Evolutionary conservation across 2,329 filamentous ascomycete genomes (phyloP), one percentile per base, ranked within the genome.

Genomic region (Aspergillus pseudoterreus): DNA sequence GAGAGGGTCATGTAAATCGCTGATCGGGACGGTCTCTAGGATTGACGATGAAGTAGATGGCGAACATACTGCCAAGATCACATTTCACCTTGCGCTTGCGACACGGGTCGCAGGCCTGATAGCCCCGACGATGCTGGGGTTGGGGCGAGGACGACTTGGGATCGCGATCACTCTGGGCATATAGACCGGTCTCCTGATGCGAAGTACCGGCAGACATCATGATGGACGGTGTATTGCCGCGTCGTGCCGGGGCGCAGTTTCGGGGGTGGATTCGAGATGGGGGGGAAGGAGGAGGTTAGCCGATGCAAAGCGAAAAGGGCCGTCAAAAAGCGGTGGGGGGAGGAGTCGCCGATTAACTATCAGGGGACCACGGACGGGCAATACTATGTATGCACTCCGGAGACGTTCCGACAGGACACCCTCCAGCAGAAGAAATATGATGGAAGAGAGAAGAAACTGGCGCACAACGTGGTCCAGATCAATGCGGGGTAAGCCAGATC

Each of bases 21-120:
- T 30, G 8, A 11, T 30, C 8, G 8, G 4, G 8, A 30, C 3
- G 27, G 27, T 30, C 3, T 30, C 27, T 30, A 9, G 27, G 27
- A 30, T 30, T 30, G 27, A 30, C 6, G 27, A 30, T 38, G 14
- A 8, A 17, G 35, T 38, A 2, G 12, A 38, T 38, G 14, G 35
- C 39, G 27, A 27, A 57, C 72, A 50, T 68, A 76, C 74, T 76
- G 57, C 74, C 74, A 49, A 77, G 60, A 58, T 76, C 75, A 56
- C 75, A 77, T 58, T 76, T 76, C 54, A 77, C 74, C 59, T 77
- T 77, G 55, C 75, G 73, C 57, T 75, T 75, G 51, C 74, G 72
- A 60, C 75, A 77, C 27, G 73, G 71, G 62, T 77, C 74, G 63
- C 75, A 77, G 41, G 75, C 75, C 66, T 77, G 75, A 53, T 77